Conservation (phyloP, 805 yeast genomes). For the Kodamaea laetipori region DNA sequence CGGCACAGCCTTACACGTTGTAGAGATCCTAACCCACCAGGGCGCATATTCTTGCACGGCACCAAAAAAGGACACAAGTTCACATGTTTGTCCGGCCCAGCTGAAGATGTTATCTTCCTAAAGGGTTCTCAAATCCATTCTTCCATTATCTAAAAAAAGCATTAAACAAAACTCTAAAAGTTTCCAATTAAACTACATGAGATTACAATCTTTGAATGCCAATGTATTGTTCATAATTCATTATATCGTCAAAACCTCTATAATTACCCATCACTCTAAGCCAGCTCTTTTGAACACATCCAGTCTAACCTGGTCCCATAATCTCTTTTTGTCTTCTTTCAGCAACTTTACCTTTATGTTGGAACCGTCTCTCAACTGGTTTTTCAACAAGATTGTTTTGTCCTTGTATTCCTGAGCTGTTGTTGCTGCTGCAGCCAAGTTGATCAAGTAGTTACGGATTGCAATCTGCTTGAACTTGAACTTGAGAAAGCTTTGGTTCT, state of each 20-base stretch:
- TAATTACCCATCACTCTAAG: constrained; percentile 27
- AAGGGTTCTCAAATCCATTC: no score
- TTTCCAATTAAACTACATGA: no score
- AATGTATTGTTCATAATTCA: no score
- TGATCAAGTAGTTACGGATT: constrained; percentile 51
- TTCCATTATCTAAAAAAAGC: no score
- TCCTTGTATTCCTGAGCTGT: constrained; percentile 53
- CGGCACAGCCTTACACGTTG: no score
- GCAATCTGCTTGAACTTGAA: constrained; percentile 48
- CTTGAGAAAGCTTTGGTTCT: constrained; percentile 30
- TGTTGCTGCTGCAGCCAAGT: constrained; percentile 56
- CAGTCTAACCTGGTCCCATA: constrained; percentile 55
- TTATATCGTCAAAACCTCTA: neutral
- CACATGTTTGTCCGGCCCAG: no score
- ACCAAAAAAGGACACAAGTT: no score
- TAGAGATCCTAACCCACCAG: no score
- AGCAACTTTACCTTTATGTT: constrained; percentile 30
- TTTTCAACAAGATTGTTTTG: constrained; percentile 37
- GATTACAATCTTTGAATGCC: no score
- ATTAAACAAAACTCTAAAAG: no score
- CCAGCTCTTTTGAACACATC: constrained; percentile 53
- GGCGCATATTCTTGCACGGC: no score
- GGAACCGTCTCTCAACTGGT: constrained; percentile 21
- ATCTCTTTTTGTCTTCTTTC: constrained; percentile 42
- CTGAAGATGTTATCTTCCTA: no score